Base-by-base conservation (phyloP, 2,329 filamentous ascomycete species). In the Venturia nashicola region DNA sequence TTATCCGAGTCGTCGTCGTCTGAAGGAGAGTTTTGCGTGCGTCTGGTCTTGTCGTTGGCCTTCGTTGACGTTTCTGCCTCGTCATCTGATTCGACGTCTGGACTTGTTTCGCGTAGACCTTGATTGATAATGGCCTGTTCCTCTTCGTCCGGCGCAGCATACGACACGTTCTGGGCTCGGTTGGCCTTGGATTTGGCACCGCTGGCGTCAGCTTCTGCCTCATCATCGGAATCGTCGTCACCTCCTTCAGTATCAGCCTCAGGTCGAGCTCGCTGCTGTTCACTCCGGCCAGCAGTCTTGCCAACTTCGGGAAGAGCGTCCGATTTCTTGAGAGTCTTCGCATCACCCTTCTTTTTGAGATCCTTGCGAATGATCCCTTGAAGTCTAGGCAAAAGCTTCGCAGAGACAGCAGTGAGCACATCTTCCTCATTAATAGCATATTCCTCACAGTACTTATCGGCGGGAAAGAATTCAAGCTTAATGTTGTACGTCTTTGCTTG, bases 401-500 rank as follows among this genome's bases (percentile, higher is more conserved):
- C 84, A 76, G 96, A 90, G n/a, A 99, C 79, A 0, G 91, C 86
- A 54, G 82, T 77, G 63, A 91, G 81, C 34, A 99, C 89, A 72
- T 97, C 91, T 20, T 83, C 81, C 44, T 87, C 80, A 54, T 80
- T 82, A 71, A 97, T 95, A 20, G 89, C 90, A 72, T 99, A 97
- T 65, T 91, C 90, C 68, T 88, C 80, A 43, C 79, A 85, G 74
- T 97, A 99, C 71, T 97, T 93, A 23, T 86, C 81, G 0, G 86
- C 83, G 0, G 91, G 87, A 80, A 95, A 99, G 72, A 99, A 89
- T 65, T 88, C 83, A 27, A 99, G 79, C 51, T 86, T 82, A 65
- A 99, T 83, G 69, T 90, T 86, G 75, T 92, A 99, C 59, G 88
- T 86, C 78, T 95, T 97, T 62, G 91, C 90, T 69, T 90, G 82